Evolutionary conservation across 2,329 filamentous ascomycete species (phyloP).

Genomic region (Magnaporthiopsis rhizophila): DNA sequence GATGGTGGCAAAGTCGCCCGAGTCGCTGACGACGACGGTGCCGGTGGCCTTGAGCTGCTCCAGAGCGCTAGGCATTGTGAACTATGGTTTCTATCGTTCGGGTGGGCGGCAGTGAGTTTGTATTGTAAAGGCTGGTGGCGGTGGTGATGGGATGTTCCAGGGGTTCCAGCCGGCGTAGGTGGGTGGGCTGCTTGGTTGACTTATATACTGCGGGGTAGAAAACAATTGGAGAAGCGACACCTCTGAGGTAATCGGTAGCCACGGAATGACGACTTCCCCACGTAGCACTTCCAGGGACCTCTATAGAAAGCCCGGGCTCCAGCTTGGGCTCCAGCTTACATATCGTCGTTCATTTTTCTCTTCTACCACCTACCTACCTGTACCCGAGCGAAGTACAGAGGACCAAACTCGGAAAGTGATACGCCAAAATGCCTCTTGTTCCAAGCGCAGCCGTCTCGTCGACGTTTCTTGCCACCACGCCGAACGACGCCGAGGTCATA

Average conservation of each 20-base stretch:
- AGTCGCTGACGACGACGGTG: slow-evolving; percentile 97
- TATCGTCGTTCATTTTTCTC: no score
- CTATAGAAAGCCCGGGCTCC: neutral
- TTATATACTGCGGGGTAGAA: neutral
- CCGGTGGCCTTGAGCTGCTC: slow-evolving; percentile 95
- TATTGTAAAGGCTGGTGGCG: neutral
- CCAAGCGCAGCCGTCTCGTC: neutral
- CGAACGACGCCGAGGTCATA: neutral
- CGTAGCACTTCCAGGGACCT: neutral
- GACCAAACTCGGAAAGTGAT: neutral
- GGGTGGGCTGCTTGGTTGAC: neutral
- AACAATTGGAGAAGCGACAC: neutral
- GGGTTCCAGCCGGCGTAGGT: neutral
- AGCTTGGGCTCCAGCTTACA: no score
- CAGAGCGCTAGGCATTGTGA: slow-evolving; percentile 74
- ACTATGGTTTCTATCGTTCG: neutral
- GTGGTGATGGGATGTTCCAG: neutral
- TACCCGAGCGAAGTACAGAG: no score
- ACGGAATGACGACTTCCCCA: neutral
- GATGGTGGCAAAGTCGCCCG: slow-evolving; percentile 82
- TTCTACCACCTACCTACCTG: no score
- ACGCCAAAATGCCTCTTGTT: neutral
- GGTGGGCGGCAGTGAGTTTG: neutral
- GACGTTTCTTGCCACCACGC: neutral
- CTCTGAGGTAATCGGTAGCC: neutral